Evolutionary conservation across 768 basidiomycete genomes (phyloP), one percentile per base, ranked within the genome.

Genomic region (Paxillus involutus): DNA sequence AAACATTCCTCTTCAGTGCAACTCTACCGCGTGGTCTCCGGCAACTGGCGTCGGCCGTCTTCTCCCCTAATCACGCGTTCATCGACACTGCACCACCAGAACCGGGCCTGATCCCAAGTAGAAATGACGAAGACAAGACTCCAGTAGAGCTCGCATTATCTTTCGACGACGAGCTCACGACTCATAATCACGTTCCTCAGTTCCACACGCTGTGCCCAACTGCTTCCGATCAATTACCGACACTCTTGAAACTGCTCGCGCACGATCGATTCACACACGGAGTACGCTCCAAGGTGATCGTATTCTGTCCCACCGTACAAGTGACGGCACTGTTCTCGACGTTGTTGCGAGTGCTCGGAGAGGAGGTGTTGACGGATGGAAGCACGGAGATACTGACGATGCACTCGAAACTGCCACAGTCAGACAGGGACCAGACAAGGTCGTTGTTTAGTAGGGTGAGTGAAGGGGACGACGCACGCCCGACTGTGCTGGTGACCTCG

Each of bases 1-100:
- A 95, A 65, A 96, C 94, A 0, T 87, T 96, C 73, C 77, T 98
- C 52, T 94, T 96, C 73, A 92, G 90, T 13, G 94, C 94, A 21
- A 95, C 93, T 3, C 84, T 95, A 35, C 86, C 89, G 0, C 75
- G 69, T 4, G 78, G 79, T 4, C 87, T 97, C 57, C 83, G 81
- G 41, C 81, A 89, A 63, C 77, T 95, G 52, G 88, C 91, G 0
- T 73, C 78, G 4, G 70, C 75, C 17, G 77, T 81, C 19, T 72
- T 96, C 12, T 73, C 83, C 21, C 71, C 72, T 32, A 80, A 85
- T 53, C 84, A 92, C 69, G 65, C 68, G 41, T 90, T 85, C 70
- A 82, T 97, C 66, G 83, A 95, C 70, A 86, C 85, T 51, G 84
- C 89, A 9, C 71, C 80, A 4, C 75, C 77, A 4, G 80, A 83